These are phyloP conservation scores for Sparassis latifolia DNA, from an alignment of 1,284 basidiomycete species.

Conservation along the genomic window DNA sequence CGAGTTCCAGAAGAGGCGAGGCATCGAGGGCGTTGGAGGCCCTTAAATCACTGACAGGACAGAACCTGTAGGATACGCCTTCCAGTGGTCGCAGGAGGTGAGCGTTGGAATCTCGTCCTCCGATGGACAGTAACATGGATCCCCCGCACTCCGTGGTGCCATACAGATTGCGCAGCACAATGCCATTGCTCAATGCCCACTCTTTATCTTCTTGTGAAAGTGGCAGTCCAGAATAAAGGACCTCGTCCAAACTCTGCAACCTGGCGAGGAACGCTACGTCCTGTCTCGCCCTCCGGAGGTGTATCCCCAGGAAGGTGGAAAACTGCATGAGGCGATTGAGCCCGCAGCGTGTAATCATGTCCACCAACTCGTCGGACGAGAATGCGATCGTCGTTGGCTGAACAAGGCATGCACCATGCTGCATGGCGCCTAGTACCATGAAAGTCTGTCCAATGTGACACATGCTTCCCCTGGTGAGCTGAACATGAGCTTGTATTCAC, in stretches of 20 bases:
- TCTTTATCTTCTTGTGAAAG: conserved; percentile 35
- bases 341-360: conserved; percentile 34
- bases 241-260: conserved; percentile 31
- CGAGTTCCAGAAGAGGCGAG: conserved; percentile 51
- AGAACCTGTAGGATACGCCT: conserved; percentile 51
- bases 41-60: conserved; percentile 34
- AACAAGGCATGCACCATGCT: conserved; percentile 27
- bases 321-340: conserved; percentile 72
- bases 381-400: conserved; percentile 25
- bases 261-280: conserved; percentile 53
- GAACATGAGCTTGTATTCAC: conserved; percentile 1
- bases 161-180: conserved; percentile 64
- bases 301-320: conserved; percentile 54
- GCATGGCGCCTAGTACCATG: conserved; percentile 25
- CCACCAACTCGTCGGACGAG: conserved; percentile 22
- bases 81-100: conserved; percentile 43
- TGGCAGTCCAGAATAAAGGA: conserved; percentile 22
- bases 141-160: conserved; percentile 67
- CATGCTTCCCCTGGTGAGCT: conserved; percentile 19
- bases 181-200: conserved; percentile 49
- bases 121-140: conserved; percentile 52
- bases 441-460: conserved; percentile 27
- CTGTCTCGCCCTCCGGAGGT: conserved; percentile 53
- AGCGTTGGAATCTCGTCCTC: conserved; percentile 34
- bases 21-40: conserved; percentile 17